Percentiles rank a stretch among this genome's conserved stretches.
These are phyloP conservation scores for Helminthosporium solani DNA, from an alignment of 2,329 filamentous ascomycete species.

Conservation along the genomic window DNA sequence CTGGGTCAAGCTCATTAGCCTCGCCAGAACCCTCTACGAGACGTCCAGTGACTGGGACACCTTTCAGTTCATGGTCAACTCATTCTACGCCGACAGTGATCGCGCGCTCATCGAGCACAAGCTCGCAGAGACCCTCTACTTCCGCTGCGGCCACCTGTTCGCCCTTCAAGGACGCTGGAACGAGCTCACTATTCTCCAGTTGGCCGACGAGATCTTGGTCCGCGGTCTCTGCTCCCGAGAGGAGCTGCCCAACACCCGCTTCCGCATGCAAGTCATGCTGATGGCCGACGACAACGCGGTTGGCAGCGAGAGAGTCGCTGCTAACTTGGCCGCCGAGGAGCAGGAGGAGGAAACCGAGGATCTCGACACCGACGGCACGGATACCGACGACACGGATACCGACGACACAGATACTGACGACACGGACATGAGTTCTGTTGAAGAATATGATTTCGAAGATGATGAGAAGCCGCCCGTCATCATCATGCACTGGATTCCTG, in stretches of 20 bases:
- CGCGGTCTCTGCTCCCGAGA: not conserved
- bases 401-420: too few species aligned
- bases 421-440: too few species aligned
- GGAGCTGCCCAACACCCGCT: not conserved
- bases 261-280: not conserved
- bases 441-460: too few species aligned
- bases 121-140: conserved; percentile 6
- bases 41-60: not conserved
- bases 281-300: too few species aligned
- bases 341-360: too few species aligned
- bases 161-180: not conserved
- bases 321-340: too few species aligned
- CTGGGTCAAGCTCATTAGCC: not conserved
- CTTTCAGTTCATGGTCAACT: not conserved
- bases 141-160: not conserved
- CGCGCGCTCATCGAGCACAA: not conserved
- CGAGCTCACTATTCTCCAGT: conserved; percentile 1
- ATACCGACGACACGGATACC: too few species aligned
- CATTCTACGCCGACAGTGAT: not conserved
- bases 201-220: conserved; percentile 1
- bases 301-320: too few species aligned
- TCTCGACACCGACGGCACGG: too few species aligned
- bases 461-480: too few species aligned
- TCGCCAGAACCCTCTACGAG: too few species aligned
- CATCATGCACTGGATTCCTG: too few species aligned